Percentiles rank a stretch among this genome's conserved stretches.
phyloP scores from a whole-genome alignment of 2,329 filamentous ascomycete genomes.

The Phialocephala subalpina region DNA sequence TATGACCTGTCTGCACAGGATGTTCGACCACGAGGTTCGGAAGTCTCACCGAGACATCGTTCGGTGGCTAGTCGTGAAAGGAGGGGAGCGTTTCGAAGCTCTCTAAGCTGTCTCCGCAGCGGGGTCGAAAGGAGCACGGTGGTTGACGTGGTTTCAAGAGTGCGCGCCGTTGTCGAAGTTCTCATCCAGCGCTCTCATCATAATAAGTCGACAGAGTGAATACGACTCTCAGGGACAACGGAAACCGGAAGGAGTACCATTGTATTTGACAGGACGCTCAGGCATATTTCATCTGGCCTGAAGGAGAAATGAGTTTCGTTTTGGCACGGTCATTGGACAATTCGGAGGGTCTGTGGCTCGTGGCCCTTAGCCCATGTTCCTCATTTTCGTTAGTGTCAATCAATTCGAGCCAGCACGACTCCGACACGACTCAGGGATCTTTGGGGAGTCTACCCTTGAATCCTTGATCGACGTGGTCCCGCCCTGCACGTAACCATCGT shows the following conservation, averaged over 20 bases:
- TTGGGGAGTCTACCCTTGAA: not conserved
- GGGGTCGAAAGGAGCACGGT: conserved; percentile 24
- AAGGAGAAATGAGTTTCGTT: conserved; percentile 16
- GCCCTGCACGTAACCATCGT: conserved; percentile 8
- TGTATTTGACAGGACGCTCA: conserved; percentile 19
- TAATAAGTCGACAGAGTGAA: not conserved
- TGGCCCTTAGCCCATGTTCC: conserved; percentile 3
- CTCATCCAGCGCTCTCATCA: conserved; percentile 1
- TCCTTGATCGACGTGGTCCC: not conserved
- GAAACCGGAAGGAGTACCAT: not conserved
- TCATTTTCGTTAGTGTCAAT: conserved; percentile 14
- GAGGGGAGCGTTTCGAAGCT: conserved; percentile 14
- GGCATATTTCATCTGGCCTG: conserved; percentile 19
- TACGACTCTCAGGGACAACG: conserved; percentile 9
- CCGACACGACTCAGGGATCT: conserved; percentile 13
- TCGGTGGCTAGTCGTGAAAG: conserved; percentile 3
- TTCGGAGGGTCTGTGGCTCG: conserved; percentile 13
- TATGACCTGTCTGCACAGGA: conserved; percentile 16
- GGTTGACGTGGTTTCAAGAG: conserved; percentile 23
- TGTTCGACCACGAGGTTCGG: conserved; percentile 11
- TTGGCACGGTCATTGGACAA: conserved; percentile 13
- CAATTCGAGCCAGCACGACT: conserved; percentile 5
- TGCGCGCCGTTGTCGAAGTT: conserved; percentile 5
- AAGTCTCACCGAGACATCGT: conserved; percentile 28
- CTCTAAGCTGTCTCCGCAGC: conserved; percentile 17